Conservation (phyloP, 2,329 filamentous ascomycete species). For the Phyllosticta paracitricarpa region DNA sequence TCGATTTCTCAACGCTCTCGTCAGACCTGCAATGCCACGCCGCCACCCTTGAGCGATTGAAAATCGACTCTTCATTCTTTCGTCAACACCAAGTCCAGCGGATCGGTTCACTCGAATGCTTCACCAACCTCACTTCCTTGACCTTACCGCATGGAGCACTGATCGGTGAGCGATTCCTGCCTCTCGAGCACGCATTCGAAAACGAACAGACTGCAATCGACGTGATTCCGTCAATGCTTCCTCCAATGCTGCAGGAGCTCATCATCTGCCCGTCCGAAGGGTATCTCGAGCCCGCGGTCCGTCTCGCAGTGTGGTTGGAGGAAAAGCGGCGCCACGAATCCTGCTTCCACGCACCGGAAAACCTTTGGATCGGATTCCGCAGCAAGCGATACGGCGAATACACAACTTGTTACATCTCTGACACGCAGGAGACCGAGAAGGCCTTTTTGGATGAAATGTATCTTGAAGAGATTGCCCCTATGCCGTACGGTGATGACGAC, state of each 20-base stretch:
- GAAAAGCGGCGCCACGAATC: not conserved
- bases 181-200: not conserved
- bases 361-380: not conserved
- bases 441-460: not conserved
- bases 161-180: not conserved
- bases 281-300: not conserved
- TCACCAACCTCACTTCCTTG: not conserved
- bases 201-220: not conserved
- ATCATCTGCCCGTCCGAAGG: not conserved
- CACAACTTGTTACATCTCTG: no score
- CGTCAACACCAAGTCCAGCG: not conserved
- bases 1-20: not conserved
- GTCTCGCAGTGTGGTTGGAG: not conserved
- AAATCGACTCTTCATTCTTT: not conserved
- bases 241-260: not conserved
- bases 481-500: not conserved
- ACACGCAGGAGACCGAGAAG: not conserved
- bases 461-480: not conserved
- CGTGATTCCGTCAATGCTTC: not conserved
- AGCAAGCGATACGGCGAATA: not conserved
- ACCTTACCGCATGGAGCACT: not conserved
- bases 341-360: not conserved
- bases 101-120: not conserved
- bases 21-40: not conserved
- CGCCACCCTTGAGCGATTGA: not conserved